phyloP scores from a whole-genome alignment of 805 yeast species.

The Kregervanrija pseudodelftensis region DNA sequence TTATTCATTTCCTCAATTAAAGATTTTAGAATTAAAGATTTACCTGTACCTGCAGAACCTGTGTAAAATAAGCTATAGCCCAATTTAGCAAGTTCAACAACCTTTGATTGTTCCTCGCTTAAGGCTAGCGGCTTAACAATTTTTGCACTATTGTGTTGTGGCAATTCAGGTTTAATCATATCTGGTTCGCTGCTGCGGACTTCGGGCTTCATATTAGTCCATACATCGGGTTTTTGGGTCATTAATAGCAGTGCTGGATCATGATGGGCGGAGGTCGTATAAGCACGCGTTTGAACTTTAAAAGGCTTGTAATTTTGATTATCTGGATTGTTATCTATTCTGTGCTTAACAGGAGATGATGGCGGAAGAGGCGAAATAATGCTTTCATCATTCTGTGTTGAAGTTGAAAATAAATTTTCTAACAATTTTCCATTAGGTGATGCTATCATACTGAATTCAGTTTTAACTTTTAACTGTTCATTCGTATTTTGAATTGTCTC shows the following conservation, averaged over 20 bases:
- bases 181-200: background rate
- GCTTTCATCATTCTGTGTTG: too few species aligned
- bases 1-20: slow-evolving; percentile 47
- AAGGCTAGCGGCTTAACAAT: slow-evolving; percentile 26
- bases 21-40: slow-evolving; percentile 72
- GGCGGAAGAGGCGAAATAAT: too few species aligned
- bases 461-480: too few species aligned
- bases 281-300: too few species aligned
- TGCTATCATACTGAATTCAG: too few species aligned
- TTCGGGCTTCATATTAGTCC: background rate
- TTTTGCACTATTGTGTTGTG: slow-evolving; percentile 5
- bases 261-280: too few species aligned
- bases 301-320: too few species aligned
- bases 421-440: too few species aligned
- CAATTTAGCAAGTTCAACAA: slow-evolving; percentile 52
- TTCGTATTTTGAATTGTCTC: too few species aligned
- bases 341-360: too few species aligned
- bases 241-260: slow-evolving; percentile 10
- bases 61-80: slow-evolving; percentile 81
- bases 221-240: slow-evolving; percentile 14
- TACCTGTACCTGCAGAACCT: slow-evolving; percentile 98
- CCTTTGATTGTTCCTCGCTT: slow-evolving; percentile 57
- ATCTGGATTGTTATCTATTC: too few species aligned
- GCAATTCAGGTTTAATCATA: background rate
- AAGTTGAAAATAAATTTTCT: too few species aligned